phyloP scores from a whole-genome alignment of 805 yeast genomes.

The Candida dajiaensis region DNA sequence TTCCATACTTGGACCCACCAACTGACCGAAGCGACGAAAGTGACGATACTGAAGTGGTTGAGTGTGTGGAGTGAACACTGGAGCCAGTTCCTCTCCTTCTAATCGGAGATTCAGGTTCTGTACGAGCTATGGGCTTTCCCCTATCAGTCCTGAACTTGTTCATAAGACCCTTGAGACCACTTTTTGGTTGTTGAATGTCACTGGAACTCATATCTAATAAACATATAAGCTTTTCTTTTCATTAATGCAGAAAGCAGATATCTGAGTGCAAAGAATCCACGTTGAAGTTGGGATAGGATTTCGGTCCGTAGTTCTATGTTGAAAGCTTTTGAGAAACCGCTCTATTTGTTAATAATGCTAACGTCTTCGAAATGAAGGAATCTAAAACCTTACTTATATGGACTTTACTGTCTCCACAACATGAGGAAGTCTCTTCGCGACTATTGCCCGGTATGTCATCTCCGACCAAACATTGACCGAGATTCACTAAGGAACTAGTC shows the following conservation, averaged over 20 bases:
- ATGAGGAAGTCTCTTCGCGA: too few species aligned
- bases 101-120: neutral
- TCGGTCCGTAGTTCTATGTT: too few species aligned
- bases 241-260: too few species aligned
- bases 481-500: neutral
- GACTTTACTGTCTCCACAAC: too few species aligned
- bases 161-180: neutral
- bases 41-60: neutral
- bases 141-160: neutral
- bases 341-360: too few species aligned
- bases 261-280: too few species aligned
- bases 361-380: too few species aligned
- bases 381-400: too few species aligned
- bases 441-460: too few species aligned
- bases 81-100: neutral
- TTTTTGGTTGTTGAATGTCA: neutral
- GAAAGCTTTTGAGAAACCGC: too few species aligned
- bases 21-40: neutral
- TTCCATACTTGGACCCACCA: slow-evolving; percentile 12
- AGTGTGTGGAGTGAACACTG: neutral
- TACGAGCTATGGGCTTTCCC: neutral
- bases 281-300: too few species aligned
- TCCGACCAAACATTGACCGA: too few species aligned
- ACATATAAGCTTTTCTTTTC: neutral
- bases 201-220: neutral